A percentile compares a stretch with the other conserved stretches of the same genome.
These are phyloP conservation scores for Erodium texanum DNA, from an alignment of 441 rosid genomes.

Conservation along the genomic window DNA sequence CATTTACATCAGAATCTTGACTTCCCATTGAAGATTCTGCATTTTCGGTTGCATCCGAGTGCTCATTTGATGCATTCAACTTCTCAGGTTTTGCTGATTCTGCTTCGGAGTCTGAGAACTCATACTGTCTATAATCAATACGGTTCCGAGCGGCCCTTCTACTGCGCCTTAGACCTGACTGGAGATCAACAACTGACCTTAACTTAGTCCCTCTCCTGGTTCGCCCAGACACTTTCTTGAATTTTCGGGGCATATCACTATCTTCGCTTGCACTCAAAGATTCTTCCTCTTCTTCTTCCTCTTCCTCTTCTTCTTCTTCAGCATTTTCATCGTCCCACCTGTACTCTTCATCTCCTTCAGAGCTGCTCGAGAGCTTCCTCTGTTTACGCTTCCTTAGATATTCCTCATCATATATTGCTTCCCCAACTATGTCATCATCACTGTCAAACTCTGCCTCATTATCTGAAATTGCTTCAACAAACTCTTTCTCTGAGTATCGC, in stretches of 20 bases:
- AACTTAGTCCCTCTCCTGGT: conserved; percentile 64
- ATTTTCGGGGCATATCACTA: conserved; percentile 61
- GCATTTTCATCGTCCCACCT: conserved; percentile 80
- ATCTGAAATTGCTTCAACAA: conserved; percentile 80
- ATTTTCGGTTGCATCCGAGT: conserved; percentile 58
- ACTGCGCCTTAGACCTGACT: conserved; percentile 89
- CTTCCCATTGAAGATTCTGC: conserved; percentile 57
- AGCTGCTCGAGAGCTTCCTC: conserved; percentile 68
- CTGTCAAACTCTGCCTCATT: conserved; percentile 74
- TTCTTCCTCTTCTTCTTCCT: conserved; percentile 42
- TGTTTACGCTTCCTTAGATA: conserved; percentile 79
- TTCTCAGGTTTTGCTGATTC: conserved; percentile 48
- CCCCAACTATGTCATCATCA: conserved; percentile 97
- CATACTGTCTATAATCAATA: conserved; percentile 71
- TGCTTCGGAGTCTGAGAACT: conserved; percentile 74
- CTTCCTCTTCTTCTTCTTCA: conserved; percentile 76
- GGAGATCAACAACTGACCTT: conserved; percentile 65
- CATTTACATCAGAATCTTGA: conserved; percentile 54
- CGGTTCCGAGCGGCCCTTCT: conserved; percentile 70
- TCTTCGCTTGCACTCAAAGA: conserved; percentile 69
- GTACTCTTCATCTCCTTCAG: conserved; percentile 96
- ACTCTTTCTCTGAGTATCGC: conserved; percentile 73
- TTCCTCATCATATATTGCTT: conserved; percentile 91
- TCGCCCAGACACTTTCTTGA: conserved; percentile 59
- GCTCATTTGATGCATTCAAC: conserved; percentile 39